These are phyloP conservation scores for Iris macrosiphon DNA, from an alignment of 106 monocot genomes.

Conservation along the genomic window DNA sequence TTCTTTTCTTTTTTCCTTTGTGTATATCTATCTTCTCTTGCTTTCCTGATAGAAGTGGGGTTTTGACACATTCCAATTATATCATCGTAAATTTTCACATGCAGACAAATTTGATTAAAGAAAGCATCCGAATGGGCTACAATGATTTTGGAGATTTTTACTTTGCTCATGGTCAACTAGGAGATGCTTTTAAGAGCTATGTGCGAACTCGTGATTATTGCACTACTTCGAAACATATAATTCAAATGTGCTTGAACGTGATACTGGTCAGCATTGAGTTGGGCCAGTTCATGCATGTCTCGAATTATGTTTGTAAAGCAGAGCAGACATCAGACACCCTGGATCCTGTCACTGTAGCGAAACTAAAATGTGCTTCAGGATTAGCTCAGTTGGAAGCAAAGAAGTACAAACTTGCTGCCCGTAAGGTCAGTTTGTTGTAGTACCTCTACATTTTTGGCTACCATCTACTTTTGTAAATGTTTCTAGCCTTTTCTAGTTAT, in stretches of 20 bases:
- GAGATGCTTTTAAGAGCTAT: slow-evolving; percentile 92
- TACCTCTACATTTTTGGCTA: no score
- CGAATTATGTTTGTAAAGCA: slow-evolving; percentile 88
- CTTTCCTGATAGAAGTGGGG: no score
- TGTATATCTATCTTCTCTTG: no score
- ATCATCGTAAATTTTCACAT: slow-evolving; percentile 9
- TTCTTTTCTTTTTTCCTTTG: no score
- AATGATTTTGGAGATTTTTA: slow-evolving; percentile 95
- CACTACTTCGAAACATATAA: slow-evolving; percentile 92
- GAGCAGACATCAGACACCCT: slow-evolving; percentile 74
- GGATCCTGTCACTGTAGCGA: slow-evolving; percentile 60
- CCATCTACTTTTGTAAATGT: no score
- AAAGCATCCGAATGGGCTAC: slow-evolving; percentile 98
- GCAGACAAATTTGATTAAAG: slow-evolving; percentile 97
- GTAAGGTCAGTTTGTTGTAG: slow-evolving; percentile 55
- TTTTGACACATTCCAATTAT: no score
- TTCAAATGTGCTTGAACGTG: slow-evolving; percentile 93
- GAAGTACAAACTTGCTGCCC: slow-evolving; percentile 94
- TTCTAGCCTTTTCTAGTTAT: no score
- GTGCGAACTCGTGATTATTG: slow-evolving; percentile 93
- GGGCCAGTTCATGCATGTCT: slow-evolving; percentile 84
- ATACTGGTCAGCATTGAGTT: slow-evolving; percentile 91
- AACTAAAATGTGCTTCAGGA: slow-evolving; percentile 77
- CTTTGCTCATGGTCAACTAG: slow-evolving; percentile 77
- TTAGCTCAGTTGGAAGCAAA: slow-evolving; percentile 78